Evolutionary conservation across 768 basidiomycete genomes (phyloP), one percentile per base, ranked within the genome.

Genomic region (Boletus rubropictus): DNA sequence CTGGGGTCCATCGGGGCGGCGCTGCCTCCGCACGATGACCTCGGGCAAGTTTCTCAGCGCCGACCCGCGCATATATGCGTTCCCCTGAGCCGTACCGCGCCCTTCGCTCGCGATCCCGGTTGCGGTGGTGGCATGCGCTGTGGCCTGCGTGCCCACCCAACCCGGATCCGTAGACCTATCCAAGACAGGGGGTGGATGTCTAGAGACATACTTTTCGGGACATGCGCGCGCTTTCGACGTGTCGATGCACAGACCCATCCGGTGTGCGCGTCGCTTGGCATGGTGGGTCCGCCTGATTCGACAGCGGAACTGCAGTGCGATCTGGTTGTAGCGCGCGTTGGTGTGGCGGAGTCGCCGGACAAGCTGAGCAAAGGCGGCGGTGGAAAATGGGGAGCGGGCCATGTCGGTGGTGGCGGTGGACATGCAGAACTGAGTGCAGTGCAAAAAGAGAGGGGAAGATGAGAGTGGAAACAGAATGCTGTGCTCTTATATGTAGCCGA

Each of bases 231-330:
- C 81, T 27, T 62, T 65, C 5, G 54, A 45, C 24, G 71, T 69
- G 59, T 77, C 67, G 37, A 82, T 62, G 28, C 47, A 53, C 12
- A 81, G 74, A 15, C 71, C 68, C 22, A 74, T 70, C n/a, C 53
- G 49, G 15, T 48, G 53, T 8, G 81, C 80, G 29, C 68, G 74
- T 4, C 60, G 69, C 36, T 72, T 73, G 1, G 80, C 80, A 58
- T 75, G 76, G 51, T 69, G 52, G 0, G 76, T 75, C 12, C 66
- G 72, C 5, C 48, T 60, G 12, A 67, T 55, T 14, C 66, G 56
- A 28, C 59, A 51, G 44, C 78, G 77, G 25, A 69, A 57, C 37
- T 62, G 56, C 39, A 50, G 58, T 0, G 79, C 77, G 46, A 76
- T 58, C 32, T 57, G 55, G 39, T 58, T 45, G 60, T 75, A 73